A percentile compares a stretch with the other conserved stretches of the same genome.
These are phyloP conservation scores for Croton setiger DNA, from an alignment of 441 rosid genomes.

Conservation along the genomic window DNA sequence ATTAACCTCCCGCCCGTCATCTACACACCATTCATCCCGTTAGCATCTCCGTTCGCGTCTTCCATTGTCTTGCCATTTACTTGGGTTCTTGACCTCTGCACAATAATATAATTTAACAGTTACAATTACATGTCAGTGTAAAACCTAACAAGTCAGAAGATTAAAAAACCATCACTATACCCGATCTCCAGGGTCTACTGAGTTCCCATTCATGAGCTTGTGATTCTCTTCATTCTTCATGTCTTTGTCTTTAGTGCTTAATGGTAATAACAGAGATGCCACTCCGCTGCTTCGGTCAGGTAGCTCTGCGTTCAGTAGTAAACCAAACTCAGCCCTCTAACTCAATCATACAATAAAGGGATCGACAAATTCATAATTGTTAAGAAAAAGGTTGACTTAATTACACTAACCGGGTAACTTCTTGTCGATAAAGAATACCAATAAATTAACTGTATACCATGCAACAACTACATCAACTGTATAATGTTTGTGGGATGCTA, in stretches of 20 bases:
- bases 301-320: slow-evolving; percentile 56
- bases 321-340: slow-evolving; percentile 17
- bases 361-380: background rate
- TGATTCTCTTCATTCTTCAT: slow-evolving; percentile 76
- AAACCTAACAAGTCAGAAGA: background rate
- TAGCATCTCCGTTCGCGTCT: slow-evolving; percentile 63
- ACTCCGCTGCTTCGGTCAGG: slow-evolving; percentile 61
- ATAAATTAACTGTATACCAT: slow-evolving; percentile 95
- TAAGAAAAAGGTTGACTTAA: background rate
- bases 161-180: slow-evolving; percentile 29
- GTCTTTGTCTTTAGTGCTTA: slow-evolving; percentile 64
- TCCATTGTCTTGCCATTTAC: slow-evolving; percentile 81
- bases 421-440: slow-evolving; percentile 91
- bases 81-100: slow-evolving; percentile 82
- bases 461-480: slow-evolving; percentile 94
- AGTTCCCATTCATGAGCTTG: slow-evolving; percentile 92
- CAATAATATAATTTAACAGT: background rate
- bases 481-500: slow-evolving; percentile 99
- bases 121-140: slow-evolving; percentile 1
- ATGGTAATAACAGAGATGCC: slow-evolving; percentile 53
- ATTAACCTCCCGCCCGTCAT: slow-evolving; percentile 15
- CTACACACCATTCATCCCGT: slow-evolving; percentile 76
- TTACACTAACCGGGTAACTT: slow-evolving; percentile 77
- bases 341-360: background rate
- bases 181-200: slow-evolving; percentile 85